A percentile compares a stretch with the other conserved stretches of the same genome.
Conservation (phyloP, 805 yeast genomes). For the Candida cerambycidarum region DNA sequence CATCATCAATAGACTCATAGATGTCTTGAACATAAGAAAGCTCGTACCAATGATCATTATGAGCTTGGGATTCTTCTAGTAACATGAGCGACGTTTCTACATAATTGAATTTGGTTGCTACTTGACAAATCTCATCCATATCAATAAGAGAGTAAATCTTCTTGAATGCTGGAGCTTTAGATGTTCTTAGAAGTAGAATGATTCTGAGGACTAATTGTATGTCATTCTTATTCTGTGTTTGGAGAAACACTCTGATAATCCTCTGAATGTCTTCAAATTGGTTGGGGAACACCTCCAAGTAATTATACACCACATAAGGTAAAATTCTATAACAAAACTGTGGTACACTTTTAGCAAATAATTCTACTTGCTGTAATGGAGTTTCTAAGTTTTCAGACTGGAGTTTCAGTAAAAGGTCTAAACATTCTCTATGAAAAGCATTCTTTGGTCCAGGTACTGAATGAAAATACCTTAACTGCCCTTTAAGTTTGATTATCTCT, state of each 20-base stretch:
- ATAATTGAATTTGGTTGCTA: conserved; percentile 32
- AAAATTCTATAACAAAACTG: conserved; percentile 2
- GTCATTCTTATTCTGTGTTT: conserved; percentile 10
- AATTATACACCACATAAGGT: conserved; percentile 11
- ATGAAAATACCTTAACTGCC: too few relatives aligned
- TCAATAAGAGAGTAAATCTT: conserved; percentile 31
- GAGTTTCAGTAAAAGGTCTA: too few relatives aligned
- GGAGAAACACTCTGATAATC: conserved; percentile 3
- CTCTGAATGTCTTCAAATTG: background rate
- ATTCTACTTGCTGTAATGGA: background rate
- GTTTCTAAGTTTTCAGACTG: too few relatives aligned
- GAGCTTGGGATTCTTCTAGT: conserved; percentile 42
- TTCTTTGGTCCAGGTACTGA: too few relatives aligned
- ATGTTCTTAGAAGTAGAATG: conserved; percentile 28
- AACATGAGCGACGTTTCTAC: conserved; percentile 48
- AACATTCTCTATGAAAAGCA: too few relatives aligned
- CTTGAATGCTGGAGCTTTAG: conserved; percentile 29
- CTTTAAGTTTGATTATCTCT: too few relatives aligned
- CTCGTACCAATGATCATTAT: conserved; percentile 17
- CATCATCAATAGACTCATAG: conserved; percentile 56
- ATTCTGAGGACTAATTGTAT: conserved; percentile 23
- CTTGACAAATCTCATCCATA: conserved; percentile 22
- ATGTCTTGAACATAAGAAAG: conserved; percentile 28
- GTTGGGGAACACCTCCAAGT: conserved; percentile 5
- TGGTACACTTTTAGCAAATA: background rate